Evolutionary conservation across 139 green algal species (phyloP).

Genomic region (Penium margaritaceum): DNA sequence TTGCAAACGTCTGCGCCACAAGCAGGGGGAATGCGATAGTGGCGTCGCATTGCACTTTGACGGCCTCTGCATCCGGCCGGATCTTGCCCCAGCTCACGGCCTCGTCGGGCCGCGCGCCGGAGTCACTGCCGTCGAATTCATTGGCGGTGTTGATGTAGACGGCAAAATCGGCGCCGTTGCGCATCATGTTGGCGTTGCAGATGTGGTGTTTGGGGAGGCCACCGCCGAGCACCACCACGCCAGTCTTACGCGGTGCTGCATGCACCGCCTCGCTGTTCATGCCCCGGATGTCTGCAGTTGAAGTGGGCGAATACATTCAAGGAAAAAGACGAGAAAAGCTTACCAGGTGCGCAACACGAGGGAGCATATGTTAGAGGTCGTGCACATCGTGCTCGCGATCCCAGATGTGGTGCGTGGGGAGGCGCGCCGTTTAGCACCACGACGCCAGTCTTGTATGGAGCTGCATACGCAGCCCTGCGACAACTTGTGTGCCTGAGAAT

Average conservation of each 20-base stretch:
- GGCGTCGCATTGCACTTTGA: slow-evolving; percentile 82
- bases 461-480: too few species aligned
- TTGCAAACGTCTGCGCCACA: slow-evolving; percentile 90
- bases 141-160: slow-evolving; percentile 57
- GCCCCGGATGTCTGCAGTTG: slow-evolving; percentile 58
- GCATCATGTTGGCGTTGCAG: slow-evolving; percentile 97
- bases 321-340: not conserved
- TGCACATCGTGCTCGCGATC: too few species aligned
- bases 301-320: not conserved
- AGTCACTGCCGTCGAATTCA: slow-evolving; percentile 93
- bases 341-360: too few species aligned
- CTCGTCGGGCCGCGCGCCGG: slow-evolving; percentile 82
- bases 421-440: too few species aligned
- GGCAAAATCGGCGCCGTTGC: slow-evolving; percentile 89
- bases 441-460: too few species aligned
- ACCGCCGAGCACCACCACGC: slow-evolving; percentile 88
- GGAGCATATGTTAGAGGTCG: too few species aligned
- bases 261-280: slow-evolving; percentile 83
- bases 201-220: slow-evolving; percentile 97
- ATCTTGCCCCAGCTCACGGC: slow-evolving; percentile 97
- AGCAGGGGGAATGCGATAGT: slow-evolving; percentile 90
- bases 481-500: too few species aligned
- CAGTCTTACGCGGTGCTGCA: slow-evolving; percentile 45
- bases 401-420: too few species aligned
- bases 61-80: slow-evolving; percentile 66